Evolutionary conservation across 2,329 filamentous ascomycete genomes (phyloP).

Genomic region (Drechslerella stenobrocha): DNA sequence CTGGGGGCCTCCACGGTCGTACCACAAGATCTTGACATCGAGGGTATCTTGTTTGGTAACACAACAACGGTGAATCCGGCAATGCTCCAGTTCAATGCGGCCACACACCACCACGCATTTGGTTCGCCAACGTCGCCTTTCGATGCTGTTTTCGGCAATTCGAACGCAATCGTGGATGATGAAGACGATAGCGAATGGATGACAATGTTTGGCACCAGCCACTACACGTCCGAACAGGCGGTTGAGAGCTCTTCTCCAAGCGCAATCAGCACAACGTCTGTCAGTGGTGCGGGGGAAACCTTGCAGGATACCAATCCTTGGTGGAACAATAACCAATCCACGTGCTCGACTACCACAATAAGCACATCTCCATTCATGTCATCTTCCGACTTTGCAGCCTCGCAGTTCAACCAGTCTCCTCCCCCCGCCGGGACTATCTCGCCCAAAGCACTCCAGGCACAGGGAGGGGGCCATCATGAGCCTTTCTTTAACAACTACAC

Average conservation of each 20-base stretch:
- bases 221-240: constrained; percentile 55
- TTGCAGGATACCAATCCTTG: constrained; percentile 72
- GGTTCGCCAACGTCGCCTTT: constrained; percentile 53
- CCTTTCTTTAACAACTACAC: constrained; percentile 43
- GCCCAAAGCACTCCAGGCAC: constrained; percentile 50
- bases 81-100: constrained; percentile 80
- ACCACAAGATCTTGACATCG: constrained; percentile 71
- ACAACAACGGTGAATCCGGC: constrained; percentile 69
- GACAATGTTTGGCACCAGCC: constrained; percentile 60
- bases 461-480: constrained; percentile 33
- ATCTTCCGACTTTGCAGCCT: constrained; percentile 51
- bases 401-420: constrained; percentile 52
- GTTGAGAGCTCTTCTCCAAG: constrained; percentile 94
- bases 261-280: constrained; percentile 90
- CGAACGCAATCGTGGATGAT: constrained; percentile 52
- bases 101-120: constrained; percentile 61
- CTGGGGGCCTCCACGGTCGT: constrained; percentile 77
- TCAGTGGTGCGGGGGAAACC: constrained; percentile 85
- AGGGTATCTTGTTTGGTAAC: constrained; percentile 69
- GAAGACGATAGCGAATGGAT: constrained; percentile 86
- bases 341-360: constrained; percentile 43
- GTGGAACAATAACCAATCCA: constrained; percentile 50
- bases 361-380: constrained; percentile 50
- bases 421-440: constrained; percentile 53
- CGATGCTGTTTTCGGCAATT: constrained; percentile 54